phyloP scores from a whole-genome alignment of 164 flowering plant species.

The Vitis vinifera region ASM3070453v1 NC_081805.1:23972501-23973000 shows the following conservation, averaged over 20 bases:
- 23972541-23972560: no score
- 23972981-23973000: conserved; percentile 67
- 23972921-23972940: conserved; percentile 54
- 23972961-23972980: conserved; percentile 86
- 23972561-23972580: no score
- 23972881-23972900: conserved; percentile 19
- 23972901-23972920: conserved; percentile 71
- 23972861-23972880: conserved; percentile 41
- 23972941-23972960: conserved; percentile 66
- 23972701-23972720: neutral
- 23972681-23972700: neutral
- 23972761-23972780: neutral
- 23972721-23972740: neutral
- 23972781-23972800: conserved; percentile 19
- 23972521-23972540: no score
- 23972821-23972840: conserved; percentile 79
- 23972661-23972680: neutral
- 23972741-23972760: neutral
- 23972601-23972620: no score
- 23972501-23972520: no score
- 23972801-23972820: conserved; percentile 70
- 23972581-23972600: no score
- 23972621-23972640: neutral
- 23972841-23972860: conserved; percentile 56
- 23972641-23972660: neutral